These are phyloP conservation scores for Aspergillus sojae DNA, from an alignment of 2,329 filamentous ascomycete species.

Conservation along the genomic window DNA sequence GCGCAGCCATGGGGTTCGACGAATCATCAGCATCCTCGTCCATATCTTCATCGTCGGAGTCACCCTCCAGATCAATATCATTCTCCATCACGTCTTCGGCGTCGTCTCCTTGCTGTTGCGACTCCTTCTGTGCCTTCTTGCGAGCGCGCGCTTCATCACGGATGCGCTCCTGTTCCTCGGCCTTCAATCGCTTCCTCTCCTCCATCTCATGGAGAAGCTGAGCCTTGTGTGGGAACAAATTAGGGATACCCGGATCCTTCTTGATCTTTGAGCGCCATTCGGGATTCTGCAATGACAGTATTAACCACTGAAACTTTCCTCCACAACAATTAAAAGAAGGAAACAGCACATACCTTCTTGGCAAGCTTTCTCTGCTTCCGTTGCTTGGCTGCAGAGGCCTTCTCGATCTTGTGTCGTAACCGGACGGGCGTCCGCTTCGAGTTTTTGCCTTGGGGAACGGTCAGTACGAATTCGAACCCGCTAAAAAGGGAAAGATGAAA, in stretches of 20 bases:
- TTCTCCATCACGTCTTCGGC: conserved; percentile 48
- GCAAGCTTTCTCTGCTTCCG: conserved; percentile 84
- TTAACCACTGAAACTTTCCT: conserved; percentile 10
- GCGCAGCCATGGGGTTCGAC: conserved; percentile 52
- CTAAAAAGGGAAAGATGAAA: background rate
- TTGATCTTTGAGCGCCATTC: conserved; percentile 94
- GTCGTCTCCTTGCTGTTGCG: conserved; percentile 36
- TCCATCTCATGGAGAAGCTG: conserved; percentile 93
- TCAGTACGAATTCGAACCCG: background rate
- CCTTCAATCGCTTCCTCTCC: conserved; percentile 77
- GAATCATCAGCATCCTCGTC: conserved; percentile 49
- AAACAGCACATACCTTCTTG: conserved; percentile 67
- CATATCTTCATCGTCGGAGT: conserved; percentile 53
- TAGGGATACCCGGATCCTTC: conserved; percentile 97
- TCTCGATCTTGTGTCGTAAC: conserved; percentile 93
- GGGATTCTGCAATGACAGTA: conserved; percentile 65
- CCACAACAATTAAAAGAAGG: background rate
- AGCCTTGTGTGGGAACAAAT: conserved; percentile 97
- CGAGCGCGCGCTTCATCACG: conserved; percentile 64
- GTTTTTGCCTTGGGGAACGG: conserved; percentile 71
- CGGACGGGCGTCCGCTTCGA: conserved; percentile 91
- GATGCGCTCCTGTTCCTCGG: conserved; percentile 72
- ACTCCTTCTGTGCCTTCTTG: conserved; percentile 42
- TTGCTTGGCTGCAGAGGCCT: conserved; percentile 86
- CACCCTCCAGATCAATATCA: conserved; percentile 52